Conservation (phyloP, 2,329 filamentous ascomycete genomes). For the Talaromyces rugulosus region DNA sequence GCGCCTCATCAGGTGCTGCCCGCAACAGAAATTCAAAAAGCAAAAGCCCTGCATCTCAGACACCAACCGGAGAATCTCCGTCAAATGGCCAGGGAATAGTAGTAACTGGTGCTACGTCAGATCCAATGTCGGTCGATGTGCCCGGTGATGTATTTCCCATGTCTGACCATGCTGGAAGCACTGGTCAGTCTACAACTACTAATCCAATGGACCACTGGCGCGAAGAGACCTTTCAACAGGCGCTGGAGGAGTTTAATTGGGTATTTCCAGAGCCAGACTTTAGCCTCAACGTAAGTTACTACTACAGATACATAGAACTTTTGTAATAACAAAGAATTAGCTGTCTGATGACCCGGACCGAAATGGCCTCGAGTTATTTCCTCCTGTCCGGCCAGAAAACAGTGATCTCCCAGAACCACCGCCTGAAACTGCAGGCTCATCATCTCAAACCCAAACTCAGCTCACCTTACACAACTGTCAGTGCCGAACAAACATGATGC, state of each 20-base stretch:
- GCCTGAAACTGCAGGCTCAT: background rate
- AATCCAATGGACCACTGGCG: background rate
- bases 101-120: background rate
- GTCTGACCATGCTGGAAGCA: background rate
- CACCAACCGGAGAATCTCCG: background rate
- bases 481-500: constrained; percentile 13
- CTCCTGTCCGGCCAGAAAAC: background rate
- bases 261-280: background rate
- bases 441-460: background rate
- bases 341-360: background rate
- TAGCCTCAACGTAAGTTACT: background rate
- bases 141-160: background rate
- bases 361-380: background rate
- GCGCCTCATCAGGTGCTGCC: background rate
- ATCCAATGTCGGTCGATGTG: background rate
- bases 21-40: background rate
- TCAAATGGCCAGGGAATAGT: background rate
- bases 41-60: background rate
- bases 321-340: background rate
- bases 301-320: background rate
- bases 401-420: background rate
- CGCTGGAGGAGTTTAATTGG: background rate
- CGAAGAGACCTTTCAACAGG: background rate
- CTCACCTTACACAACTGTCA: constrained; percentile 3
- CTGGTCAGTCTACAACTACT: background rate